Base-by-base conservation (phyloP, 306 rosid species). In the Datisca glomerata region DNA sequence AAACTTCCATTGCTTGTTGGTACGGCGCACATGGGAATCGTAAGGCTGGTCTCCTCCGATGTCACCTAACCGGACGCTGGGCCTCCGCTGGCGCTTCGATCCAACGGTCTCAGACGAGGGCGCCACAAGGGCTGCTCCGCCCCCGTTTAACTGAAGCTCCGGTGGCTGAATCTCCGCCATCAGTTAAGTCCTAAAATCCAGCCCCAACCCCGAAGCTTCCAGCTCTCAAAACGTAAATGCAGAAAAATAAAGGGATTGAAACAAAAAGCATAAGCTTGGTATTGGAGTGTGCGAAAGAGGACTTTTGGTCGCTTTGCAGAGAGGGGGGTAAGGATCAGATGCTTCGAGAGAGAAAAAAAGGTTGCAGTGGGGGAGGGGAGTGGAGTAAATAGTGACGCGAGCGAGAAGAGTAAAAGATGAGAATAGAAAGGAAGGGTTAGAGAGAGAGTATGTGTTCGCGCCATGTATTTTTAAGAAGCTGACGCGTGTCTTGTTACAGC, bases 41-140 rank as follows among this genome's bases (percentile, higher is more conserved):
- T 74, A 80, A 24, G 76, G 74, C 51, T 67, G 93, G 75, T 83
- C 95, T 27, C 80, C 80, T n/a, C 85, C 98, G 73, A 89, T 83
- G 53, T 89, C 95, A 28, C 95, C 98, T 35, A 89, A 69, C 43
- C 95, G 78, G 43, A 89, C 95, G 44, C 95, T 89, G 1, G 98
- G 98, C 15, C 91, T 63, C 5, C 98, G 53, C 58, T 84, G 96
- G 0, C 98, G 89, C 78, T 84, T 89, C 14, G 91, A 57, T 46
- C 66, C 93, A 13, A 80, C 57, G 18, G 83, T 56, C 49, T 80
- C 98, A 13, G 56, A 36, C 2, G 97, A 33, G 40, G 48, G 62
- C 35, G 48, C 24, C 60, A 55, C 45, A 19, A 68, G 66, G 31
- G 63, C 43, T 38, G 4, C 34, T 5, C 42, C 39, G 23, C 49